These are phyloP conservation scores for Amaranthus cruentus DNA, from an alignment of 148 eudicot species.

Conservation along the genomic window DNA sequence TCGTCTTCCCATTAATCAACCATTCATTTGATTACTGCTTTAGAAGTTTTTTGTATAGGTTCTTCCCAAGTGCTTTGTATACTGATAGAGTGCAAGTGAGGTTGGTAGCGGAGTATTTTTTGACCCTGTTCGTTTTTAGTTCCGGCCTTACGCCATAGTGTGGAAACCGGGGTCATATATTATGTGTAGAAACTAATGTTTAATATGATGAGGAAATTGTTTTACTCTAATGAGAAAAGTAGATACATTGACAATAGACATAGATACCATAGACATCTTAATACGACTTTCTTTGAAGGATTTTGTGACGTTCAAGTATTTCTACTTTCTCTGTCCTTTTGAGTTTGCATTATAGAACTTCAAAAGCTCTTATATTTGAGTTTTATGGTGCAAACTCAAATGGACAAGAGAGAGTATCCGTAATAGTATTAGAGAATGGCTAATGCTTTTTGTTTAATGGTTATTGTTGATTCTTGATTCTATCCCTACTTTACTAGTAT, in stretches of 20 bases:
- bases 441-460: too few relatives aligned
- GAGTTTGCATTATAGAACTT: too few relatives aligned
- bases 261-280: too few relatives aligned
- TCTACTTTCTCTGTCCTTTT: too few relatives aligned
- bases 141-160: constrained; percentile 14
- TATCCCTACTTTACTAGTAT: too few relatives aligned
- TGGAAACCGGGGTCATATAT: constrained; percentile 15
- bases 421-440: too few relatives aligned
- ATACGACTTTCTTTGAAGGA: too few relatives aligned
- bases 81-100: constrained; percentile 28
- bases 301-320: too few relatives aligned
- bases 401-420: too few relatives aligned
- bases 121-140: constrained; percentile 13
- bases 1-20: constrained; percentile 11
- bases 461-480: too few relatives aligned
- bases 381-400: too few relatives aligned
- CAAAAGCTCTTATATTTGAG: too few relatives aligned
- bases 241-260: not conserved
- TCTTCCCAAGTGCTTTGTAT: constrained; percentile 59
- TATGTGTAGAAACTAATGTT: constrained; percentile 25
- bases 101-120: constrained; percentile 13
- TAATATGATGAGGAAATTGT: constrained; percentile 10
- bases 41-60: constrained; percentile 11
- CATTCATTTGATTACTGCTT: not conserved
- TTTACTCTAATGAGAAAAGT: constrained; percentile 12